Percentiles rank a stretch among this genome's conserved stretches.
phyloP scores from a whole-genome alignment of 257 asterid species.

The Leonotis leonurus region DNA sequence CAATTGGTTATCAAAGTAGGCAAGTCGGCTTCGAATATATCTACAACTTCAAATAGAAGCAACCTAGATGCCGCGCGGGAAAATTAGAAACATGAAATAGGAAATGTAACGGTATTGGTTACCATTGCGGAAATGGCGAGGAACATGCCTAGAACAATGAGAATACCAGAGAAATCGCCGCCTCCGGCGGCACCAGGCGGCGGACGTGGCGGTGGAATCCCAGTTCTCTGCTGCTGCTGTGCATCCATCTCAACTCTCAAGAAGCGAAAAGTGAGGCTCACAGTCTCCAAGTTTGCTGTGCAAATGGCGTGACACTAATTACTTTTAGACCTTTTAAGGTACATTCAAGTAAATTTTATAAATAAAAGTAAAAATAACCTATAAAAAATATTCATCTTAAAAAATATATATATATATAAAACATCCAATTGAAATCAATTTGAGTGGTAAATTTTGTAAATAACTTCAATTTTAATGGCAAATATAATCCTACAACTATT shows the following conservation, averaged over 20 bases:
- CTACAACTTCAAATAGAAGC: background rate
- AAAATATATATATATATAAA: too few relatives aligned
- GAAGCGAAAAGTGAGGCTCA: background rate
- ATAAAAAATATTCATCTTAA: too few relatives aligned
- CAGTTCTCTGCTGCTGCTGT: conserved; percentile 53
- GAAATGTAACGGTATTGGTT: background rate
- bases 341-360: too few relatives aligned
- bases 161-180: conserved; percentile 39
- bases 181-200: conserved; percentile 31
- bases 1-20: background rate
- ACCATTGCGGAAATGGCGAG: conserved; percentile 50
- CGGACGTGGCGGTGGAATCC: conserved; percentile 25
- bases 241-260: conserved; percentile 53
- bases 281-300: background rate
- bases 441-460: too few relatives aligned
- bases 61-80: conserved; percentile 8
- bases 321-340: too few relatives aligned
- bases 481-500: too few relatives aligned
- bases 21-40: background rate
- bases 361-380: too few relatives aligned
- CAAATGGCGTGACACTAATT: background rate
- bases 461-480: too few relatives aligned
- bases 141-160: conserved; percentile 38
- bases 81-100: background rate
- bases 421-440: too few relatives aligned